Percentiles rank a stretch among this genome's conserved stretches.
Conservation (phyloP, 176 grass and related monocot species). For the Tillandsia fasciculata region DNA sequence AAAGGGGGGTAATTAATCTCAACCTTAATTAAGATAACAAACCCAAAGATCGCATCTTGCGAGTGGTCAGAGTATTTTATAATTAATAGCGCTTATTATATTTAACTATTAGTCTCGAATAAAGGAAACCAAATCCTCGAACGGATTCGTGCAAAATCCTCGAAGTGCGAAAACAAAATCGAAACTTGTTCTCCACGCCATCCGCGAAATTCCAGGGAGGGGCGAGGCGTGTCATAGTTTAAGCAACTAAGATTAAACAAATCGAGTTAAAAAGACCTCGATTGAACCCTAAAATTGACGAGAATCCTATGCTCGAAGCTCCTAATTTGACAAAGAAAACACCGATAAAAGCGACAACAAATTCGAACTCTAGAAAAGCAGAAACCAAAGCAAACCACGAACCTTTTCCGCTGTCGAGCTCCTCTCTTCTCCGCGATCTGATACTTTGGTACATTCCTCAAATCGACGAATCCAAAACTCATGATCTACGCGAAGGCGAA, state of each 20-base stretch:
- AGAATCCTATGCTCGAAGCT: constrained; percentile 17
- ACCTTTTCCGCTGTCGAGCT: background rate
- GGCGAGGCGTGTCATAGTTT: too few relatives aligned
- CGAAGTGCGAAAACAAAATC: background rate
- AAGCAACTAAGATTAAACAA: too few relatives aligned
- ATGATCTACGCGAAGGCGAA: too few relatives aligned
- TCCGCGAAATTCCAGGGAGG: background rate
- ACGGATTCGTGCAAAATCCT: background rate
- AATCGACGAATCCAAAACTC: constrained; percentile 13
- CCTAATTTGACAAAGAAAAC: background rate
- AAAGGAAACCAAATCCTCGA: background rate
- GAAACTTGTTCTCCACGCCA: background rate
- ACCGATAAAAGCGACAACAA: background rate
- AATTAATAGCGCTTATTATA: background rate
- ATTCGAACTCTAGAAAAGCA: background rate
- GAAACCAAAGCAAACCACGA: background rate
- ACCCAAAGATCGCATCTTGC: background rate
- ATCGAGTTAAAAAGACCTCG: too few relatives aligned
- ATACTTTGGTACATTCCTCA: constrained; percentile 21
- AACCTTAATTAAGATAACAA: background rate
- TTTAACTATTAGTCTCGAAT: background rate
- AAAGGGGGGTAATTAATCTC: background rate
- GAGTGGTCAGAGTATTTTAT: background rate
- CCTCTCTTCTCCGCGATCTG: constrained; percentile 25
- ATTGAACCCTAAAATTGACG: too few relatives aligned